Conservation (phyloP, 108 stramenopile genomes). For the Fragilaria radians region DNA sequence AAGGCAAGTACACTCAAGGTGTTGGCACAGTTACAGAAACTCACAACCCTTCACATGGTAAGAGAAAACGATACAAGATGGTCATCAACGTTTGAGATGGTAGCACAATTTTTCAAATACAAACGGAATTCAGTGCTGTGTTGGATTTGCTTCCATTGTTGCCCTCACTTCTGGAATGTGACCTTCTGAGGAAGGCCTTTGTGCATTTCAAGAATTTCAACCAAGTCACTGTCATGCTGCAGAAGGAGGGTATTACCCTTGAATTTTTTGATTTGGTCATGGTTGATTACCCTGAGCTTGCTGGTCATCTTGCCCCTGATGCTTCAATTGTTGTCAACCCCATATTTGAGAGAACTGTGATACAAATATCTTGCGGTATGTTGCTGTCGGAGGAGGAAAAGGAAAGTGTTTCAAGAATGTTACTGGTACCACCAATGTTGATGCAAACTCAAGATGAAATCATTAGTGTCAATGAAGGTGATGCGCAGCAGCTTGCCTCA, state of each 20-base stretch:
- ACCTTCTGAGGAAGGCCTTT: not conserved
- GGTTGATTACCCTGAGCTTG: conserved; percentile 1
- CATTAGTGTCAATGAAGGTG: not conserved
- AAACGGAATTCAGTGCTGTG: not conserved
- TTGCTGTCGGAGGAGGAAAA: not conserved
- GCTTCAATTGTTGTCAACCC: not conserved
- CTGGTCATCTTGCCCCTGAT: not conserved
- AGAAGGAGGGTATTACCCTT: not conserved
- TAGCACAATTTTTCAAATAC: not conserved
- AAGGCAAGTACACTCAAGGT: not conserved
- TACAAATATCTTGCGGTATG: not conserved
- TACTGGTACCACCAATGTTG: not conserved
- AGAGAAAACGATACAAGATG: not conserved
- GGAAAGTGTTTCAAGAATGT: not conserved
- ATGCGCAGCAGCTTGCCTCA: too few species aligned
- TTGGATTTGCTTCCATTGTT: not conserved
- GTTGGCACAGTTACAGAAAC: not conserved
- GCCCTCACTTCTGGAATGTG: not conserved
- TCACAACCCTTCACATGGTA: not conserved
- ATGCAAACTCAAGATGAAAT: not conserved
- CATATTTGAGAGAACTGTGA: not conserved
- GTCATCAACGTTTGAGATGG: not conserved
- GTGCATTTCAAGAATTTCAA: not conserved
- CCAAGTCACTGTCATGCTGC: not conserved
- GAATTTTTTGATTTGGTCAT: not conserved